Evolutionary conservation across 1,284 basidiomycete species (phyloP).

Genomic region (Cutaneotrichosporon sp.): DNA sequence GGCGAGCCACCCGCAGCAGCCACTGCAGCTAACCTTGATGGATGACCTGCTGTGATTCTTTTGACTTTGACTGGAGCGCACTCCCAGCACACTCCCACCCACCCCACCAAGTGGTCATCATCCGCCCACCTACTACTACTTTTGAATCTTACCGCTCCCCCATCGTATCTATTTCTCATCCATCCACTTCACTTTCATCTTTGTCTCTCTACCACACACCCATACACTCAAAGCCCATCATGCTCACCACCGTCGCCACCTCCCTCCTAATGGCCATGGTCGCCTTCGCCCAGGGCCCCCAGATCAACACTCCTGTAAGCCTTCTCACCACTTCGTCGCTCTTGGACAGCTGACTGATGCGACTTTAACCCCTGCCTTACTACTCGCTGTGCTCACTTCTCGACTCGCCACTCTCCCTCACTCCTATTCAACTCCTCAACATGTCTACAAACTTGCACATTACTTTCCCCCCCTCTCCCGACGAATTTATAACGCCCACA

Average conservation of each 20-base stretch:
- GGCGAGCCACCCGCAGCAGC: no score
- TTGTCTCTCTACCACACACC: not conserved
- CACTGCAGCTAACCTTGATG: no score
- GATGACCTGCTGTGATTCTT: no score
- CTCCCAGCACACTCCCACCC: no score
- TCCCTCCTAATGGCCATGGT: constrained; percentile 14
- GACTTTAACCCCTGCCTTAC: not conserved
- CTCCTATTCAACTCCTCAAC: not conserved
- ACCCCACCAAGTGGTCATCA: not conserved
- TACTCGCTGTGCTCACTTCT: not conserved
- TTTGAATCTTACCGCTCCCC: not conserved
- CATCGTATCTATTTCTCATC: constrained; percentile 4
- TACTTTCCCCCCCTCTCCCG: no score
- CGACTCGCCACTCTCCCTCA: not conserved
- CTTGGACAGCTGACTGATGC: not conserved
- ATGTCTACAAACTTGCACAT: not conserved
- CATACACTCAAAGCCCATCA: not conserved
- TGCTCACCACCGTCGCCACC: constrained; percentile 6
- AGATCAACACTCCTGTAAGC: constrained; percentile 14
- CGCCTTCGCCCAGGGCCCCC: constrained; percentile 17
- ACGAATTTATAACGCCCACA: constrained; percentile 6
- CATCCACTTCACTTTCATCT: not conserved
- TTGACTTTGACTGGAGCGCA: no score
- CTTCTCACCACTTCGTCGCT: not conserved
- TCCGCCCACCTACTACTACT: not conserved